Evolutionary conservation across 2,329 filamentous ascomycete species (phyloP).

Genomic region (Xylariaceae sp.): DNA sequence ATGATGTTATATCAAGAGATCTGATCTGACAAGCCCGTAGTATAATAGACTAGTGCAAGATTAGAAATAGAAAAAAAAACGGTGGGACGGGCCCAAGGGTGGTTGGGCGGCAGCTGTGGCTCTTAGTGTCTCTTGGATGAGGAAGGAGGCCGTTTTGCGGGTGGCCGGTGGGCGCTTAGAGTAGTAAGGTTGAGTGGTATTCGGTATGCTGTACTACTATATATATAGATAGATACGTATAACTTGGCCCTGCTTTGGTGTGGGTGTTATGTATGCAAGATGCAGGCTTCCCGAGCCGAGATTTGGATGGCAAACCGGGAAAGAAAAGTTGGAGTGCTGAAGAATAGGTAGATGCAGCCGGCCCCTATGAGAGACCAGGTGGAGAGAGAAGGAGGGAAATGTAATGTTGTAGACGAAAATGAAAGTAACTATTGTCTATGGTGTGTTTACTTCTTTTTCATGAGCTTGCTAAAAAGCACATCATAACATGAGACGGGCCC

Average conservation of each 20-base stretch:
- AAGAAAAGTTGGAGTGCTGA: conserved; percentile 12
- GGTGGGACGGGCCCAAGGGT: conserved; percentile 17
- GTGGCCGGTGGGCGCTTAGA: conserved; percentile 27
- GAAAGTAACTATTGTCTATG: too few species aligned
- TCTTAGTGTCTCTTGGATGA: conserved; percentile 21
- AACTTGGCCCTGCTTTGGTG: too few species aligned
- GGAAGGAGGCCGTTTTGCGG: conserved; percentile 18
- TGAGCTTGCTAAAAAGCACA: too few species aligned
- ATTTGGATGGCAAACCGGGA: conserved; percentile 18
- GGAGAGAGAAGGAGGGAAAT: conserved; percentile 3
- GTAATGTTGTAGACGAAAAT: conserved; percentile 6
- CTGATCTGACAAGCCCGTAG: conserved; percentile 8
- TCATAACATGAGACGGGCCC: too few species aligned
- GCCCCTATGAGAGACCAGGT: conserved; percentile 5
- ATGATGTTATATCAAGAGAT: not conserved
- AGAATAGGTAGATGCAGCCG: conserved; percentile 10
- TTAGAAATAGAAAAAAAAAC: not conserved
- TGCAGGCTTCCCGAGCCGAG: conserved; percentile 29
- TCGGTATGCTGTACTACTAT: conserved; percentile 1
- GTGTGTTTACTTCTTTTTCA: too few species aligned
- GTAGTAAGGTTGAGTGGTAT: conserved; percentile 9
- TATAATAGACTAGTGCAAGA: conserved; percentile 1
- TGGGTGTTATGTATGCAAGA: conserved; percentile 21
- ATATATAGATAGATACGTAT: conserved; percentile 23
- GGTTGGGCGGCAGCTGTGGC: conserved; percentile 23